Base-by-base conservation (phyloP, 2,329 filamentous ascomycete genomes). In the Xylaria sp. region DNA sequence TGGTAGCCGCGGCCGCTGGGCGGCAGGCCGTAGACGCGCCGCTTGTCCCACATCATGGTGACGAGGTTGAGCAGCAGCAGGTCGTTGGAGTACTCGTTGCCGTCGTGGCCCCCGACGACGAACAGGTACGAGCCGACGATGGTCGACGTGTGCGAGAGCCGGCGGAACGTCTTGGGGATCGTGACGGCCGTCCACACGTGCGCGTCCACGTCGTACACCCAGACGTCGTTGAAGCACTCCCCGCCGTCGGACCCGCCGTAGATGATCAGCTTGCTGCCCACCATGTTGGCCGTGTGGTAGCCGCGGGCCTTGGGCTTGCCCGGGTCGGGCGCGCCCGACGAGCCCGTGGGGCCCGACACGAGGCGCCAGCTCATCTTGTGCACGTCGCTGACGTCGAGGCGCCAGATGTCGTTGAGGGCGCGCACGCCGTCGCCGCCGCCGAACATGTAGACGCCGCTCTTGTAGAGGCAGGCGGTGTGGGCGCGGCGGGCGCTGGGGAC, bases 281-380 rank as follows among this genome's bases (percentile, higher is more conserved):
- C 85, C 80, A 89, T 88, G 67, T 89, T 89, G 59, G 86, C 86
- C 4, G 86, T 89, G 69, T 89, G 86, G 67, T 89, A 89, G 47
- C 86, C 86, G 44, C 86, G 76, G 18, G 86, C 83, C 66, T 85
- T 86, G 18, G 86, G 86, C 43, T 79, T 78, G n/a, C 21, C 61
- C 29, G 53, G 61, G 41, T 63, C 62, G 18, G 39, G 19, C 9
- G 41, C 18, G 53, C 50, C 54, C 29, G 43, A 50, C 19, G 37
- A 2, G 11, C 48, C 55, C 50, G 49, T 65, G 38, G 69, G 74
- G 40, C 72, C 70, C 9, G 84, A 87, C 48, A 89, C 78, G 46
- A 87, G 73, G 66, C 82, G 83, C 86, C 86, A 89, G 51, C 80
- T 83, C 84, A 88, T 87, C 72, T 87, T 88, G 69, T 72, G 79